Percentiles rank a stretch among this genome's conserved stretches.
Evolutionary conservation across 768 basidiomycete genomes (phyloP).

Genomic region (Tylopilus vinaceipallidus): DNA sequence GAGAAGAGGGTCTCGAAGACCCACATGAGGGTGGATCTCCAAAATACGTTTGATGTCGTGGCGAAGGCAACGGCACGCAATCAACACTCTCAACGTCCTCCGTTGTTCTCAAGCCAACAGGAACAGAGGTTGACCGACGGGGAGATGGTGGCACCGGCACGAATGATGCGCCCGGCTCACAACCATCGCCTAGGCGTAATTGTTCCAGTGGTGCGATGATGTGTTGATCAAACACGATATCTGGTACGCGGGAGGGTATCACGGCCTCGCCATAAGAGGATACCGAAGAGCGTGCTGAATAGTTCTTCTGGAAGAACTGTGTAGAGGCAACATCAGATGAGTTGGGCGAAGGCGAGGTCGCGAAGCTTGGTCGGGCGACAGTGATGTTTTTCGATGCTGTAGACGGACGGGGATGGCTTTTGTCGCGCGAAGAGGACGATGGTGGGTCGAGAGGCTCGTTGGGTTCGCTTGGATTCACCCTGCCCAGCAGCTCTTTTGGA

Average conservation of each 20-base stretch:
- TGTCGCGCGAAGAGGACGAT: slow-evolving; percentile 7
- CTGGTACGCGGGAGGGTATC: slow-evolving; percentile 38
- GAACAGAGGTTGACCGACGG: slow-evolving; percentile 21
- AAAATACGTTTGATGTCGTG: slow-evolving; percentile 9
- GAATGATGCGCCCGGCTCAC: neutral
- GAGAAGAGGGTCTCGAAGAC: slow-evolving; percentile 47
- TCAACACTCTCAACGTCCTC: slow-evolving; percentile 10
- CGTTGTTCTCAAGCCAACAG: slow-evolving; percentile 1
- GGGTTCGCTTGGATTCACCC: slow-evolving; percentile 4
- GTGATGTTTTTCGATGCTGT: slow-evolving; percentile 11
- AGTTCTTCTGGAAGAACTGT: slow-evolving; percentile 48
- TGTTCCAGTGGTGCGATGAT: slow-evolving; percentile 60
- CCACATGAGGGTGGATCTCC: slow-evolving; percentile 20
- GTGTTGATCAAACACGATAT: slow-evolving; percentile 35
- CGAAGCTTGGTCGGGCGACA: slow-evolving; percentile 41
- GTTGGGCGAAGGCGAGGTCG: slow-evolving; percentile 58
- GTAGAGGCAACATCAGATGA: slow-evolving; percentile 57
- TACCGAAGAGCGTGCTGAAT: slow-evolving; percentile 51
- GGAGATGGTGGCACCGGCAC: slow-evolving; percentile 9
- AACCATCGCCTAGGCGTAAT: slow-evolving; percentile 36
- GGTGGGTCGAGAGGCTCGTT: neutral
- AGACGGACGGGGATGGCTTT: neutral
- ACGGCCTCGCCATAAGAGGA: slow-evolving; percentile 51
- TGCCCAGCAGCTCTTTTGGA: slow-evolving; percentile 41
- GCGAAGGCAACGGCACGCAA: slow-evolving; percentile 5